phyloP scores from a whole-genome alignment of 371 early-diverging fungal species.

The Sporodiniella umbellata region DNA sequence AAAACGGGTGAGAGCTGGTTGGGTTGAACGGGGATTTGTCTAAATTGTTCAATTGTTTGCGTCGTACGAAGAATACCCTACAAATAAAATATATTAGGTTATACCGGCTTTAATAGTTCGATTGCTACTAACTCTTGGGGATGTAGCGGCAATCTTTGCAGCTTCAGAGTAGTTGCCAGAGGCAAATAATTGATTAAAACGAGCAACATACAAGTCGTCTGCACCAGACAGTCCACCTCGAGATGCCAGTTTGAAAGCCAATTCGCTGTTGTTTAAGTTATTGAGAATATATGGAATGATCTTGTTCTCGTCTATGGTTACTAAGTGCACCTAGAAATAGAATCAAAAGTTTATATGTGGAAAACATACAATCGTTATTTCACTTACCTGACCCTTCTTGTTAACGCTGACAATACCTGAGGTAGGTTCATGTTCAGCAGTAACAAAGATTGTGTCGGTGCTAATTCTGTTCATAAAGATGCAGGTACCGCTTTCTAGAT shows the following conservation, averaged over 20 bases:
- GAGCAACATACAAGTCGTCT: conserved; percentile 84
- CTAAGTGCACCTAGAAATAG: conserved; percentile 78
- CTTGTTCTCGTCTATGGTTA: conserved; percentile 83
- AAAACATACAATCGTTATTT: too few relatives aligned
- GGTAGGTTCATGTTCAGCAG: conserved; percentile 84
- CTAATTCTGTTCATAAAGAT: conserved; percentile 96
- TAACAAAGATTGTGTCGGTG: conserved; percentile 95
- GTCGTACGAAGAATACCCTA: conserved; percentile 93
- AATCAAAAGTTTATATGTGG: background rate
- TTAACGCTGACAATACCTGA: conserved; percentile 94
- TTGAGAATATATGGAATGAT: conserved; percentile 89
- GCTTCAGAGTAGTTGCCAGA: conserved; percentile 85
- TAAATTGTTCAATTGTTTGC: conserved; percentile 92
- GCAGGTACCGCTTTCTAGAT: conserved; percentile 89
- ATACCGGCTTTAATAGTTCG: too few relatives aligned
- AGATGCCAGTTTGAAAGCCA: conserved; percentile 87
- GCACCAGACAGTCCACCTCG: conserved; percentile 94
- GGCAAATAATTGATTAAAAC: conserved; percentile 84
- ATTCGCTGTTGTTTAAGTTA: conserved; percentile 80
- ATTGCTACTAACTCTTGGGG: conserved; percentile 71
- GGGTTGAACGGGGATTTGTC: conserved; percentile 73
- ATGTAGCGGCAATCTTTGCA: conserved; percentile 94
- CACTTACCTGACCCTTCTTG: conserved; percentile 87
- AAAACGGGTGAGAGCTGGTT: conserved; percentile 92
- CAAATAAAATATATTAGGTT: too few relatives aligned